Evolutionary conservation across 176 grass and related monocot genomes (phyloP).

Genomic region (Carex kokanica): DNA sequence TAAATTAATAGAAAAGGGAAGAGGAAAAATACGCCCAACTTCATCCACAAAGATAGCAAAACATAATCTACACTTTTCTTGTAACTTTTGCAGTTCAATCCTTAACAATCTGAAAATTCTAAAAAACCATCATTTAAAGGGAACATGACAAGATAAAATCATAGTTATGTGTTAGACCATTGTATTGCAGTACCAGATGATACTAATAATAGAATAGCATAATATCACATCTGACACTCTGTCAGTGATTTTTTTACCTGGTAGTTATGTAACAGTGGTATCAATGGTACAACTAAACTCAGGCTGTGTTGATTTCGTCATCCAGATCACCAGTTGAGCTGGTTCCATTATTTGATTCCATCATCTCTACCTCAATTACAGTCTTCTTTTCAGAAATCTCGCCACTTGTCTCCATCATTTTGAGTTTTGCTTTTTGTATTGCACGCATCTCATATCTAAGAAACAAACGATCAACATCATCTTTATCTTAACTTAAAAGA

Average conservation of each 20-base stretch:
- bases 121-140: neutral
- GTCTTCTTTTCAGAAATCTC: conserved; percentile 36
- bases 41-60: neutral
- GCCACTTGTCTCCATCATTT: conserved; percentile 55
- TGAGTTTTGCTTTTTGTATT: conserved; percentile 66
- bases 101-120: neutral
- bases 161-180: neutral
- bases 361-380: conserved; percentile 86
- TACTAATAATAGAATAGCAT: too few relatives aligned
- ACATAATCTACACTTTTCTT: neutral
- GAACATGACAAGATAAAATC: neutral
- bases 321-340: conserved; percentile 29
- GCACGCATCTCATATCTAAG: conserved; percentile 64
- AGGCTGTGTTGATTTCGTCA: conserved; percentile 14
- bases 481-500: neutral
- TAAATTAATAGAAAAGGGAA: neutral
- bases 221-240: too few relatives aligned
- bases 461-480: conserved; percentile 20
- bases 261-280: neutral
- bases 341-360: conserved; percentile 49
- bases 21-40: neutral
- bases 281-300: neutral
- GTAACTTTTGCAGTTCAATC: neutral
- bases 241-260: neutral
- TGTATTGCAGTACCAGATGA: neutral